Base-by-base conservation (phyloP, 805 yeast species). In the Wickerhamomyces canadensis region DNA sequence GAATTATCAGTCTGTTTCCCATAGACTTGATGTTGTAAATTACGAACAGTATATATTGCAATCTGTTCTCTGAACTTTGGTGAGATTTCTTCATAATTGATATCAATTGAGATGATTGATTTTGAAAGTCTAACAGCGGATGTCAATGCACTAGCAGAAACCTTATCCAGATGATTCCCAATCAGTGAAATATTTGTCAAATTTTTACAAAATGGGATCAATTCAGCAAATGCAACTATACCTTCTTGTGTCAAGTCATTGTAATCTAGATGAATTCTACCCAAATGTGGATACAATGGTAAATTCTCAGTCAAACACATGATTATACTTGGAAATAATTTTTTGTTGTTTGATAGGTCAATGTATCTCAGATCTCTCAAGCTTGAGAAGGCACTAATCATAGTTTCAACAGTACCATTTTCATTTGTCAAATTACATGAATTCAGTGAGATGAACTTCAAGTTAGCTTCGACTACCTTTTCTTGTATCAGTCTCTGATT, bases 21-120 rank as follows among this genome's bases (percentile, higher is more conserved):
- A 28, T 55, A 49, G 22, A 80, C 57, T 36, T 75, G 71, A 17
- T 62, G 57, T 48, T 82, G 89, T 78, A 87, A 78, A 57, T 89
- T 89, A 51, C 80, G 74, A 78, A 89, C 79, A 10, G 91, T 78
- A 54, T 82, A 82, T 18, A 84, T 64, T 0, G 94, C 86, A 34
- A 88, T 70, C 40, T 74, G 73, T 41, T 84, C 82, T 49, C 72
- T 77, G 46, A 79, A 65, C 31, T 72, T 64, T 19, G 68, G 68
- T 1, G 88, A 77, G 48, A 84, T 66, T 8, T 65, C 61, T 4
- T 66, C 76, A 37, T 65, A 66, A 45, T 84, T 88, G 28, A 84
- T 67, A 44, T 83, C 93, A 17, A 87, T 55, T 0, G 82, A 75
- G 36, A 79, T 76, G 22, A 89, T 60, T 3, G 82, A 68, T 11